These are phyloP conservation scores for Fusarium cicatricum DNA, from an alignment of 2,329 filamentous ascomycete species.

Conservation along the genomic window DNA sequence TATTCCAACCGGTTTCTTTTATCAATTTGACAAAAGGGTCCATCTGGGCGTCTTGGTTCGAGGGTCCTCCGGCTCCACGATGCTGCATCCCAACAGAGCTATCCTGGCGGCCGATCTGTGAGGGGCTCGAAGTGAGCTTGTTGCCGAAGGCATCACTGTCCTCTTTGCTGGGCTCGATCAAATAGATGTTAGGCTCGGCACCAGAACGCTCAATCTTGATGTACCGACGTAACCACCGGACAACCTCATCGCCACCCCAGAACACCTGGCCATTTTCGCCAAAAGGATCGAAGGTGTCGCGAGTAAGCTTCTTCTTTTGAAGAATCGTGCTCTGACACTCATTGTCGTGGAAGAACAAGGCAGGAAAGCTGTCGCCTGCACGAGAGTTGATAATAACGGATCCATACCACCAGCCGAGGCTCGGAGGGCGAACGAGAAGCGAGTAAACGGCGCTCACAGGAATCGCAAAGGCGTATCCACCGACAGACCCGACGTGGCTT, in stretches of 20 bases:
- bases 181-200: slow-evolving; percentile 88
- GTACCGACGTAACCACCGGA: slow-evolving; percentile 89
- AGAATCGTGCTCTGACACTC: slow-evolving; percentile 96
- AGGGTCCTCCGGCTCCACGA: slow-evolving; percentile 48
- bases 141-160: slow-evolving; percentile 83
- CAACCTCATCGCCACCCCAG: slow-evolving; percentile 96
- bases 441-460: slow-evolving; percentile 92
- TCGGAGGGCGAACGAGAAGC: slow-evolving; percentile 87
- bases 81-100: slow-evolving; percentile 42
- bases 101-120: slow-evolving; percentile 43
- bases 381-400: slow-evolving; percentile 92
- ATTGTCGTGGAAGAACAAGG: slow-evolving; percentile 96
- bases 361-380: slow-evolving; percentile 91
- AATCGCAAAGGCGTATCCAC: slow-evolving; percentile 89
- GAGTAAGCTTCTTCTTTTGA: slow-evolving; percentile 86
- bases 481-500: slow-evolving; percentile 73
- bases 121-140: slow-evolving; percentile 57
- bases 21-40: slow-evolving; percentile 93
- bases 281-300: slow-evolving; percentile 90
- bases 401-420: slow-evolving; percentile 98
- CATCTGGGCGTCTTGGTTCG: slow-evolving; percentile 74
- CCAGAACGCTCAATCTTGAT: slow-evolving; percentile 82
- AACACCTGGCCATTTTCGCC: slow-evolving; percentile 86
- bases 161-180: slow-evolving; percentile 86
- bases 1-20: slow-evolving; percentile 95